Percentiles rank a stretch among this genome's conserved stretches.
Conservation (phyloP, 306 rosid species). For the Vicia sativa region DNA sequence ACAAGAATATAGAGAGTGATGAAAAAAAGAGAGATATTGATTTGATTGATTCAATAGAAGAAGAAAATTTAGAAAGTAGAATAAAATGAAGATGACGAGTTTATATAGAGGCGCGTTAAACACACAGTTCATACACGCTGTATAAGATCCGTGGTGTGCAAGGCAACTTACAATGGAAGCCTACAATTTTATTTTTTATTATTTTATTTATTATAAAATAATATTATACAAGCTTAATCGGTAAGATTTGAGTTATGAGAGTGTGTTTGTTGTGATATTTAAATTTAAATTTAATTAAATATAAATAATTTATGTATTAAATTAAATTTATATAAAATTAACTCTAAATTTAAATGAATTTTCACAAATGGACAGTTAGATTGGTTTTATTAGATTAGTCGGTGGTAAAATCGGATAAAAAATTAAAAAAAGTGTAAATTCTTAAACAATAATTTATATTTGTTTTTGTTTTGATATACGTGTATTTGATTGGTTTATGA, state of each 20-base stretch:
- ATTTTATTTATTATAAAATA: background rate
- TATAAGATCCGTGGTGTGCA: conserved; percentile 69
- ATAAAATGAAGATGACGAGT: conserved; percentile 34
- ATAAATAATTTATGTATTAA: too few species aligned
- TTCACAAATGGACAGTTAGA: too few species aligned
- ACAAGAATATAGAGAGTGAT: background rate
- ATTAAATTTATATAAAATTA: too few species aligned
- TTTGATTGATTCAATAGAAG: conserved; percentile 8
- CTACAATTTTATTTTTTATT: conserved; percentile 28
- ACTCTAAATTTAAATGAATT: too few species aligned
- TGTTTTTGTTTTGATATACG: conserved; percentile 20
- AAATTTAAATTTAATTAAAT: too few species aligned
- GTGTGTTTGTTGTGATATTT: too few species aligned
- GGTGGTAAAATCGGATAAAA: too few species aligned
- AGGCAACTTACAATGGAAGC: conserved; percentile 70
- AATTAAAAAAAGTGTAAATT: too few species aligned
- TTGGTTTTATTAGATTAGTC: too few species aligned
- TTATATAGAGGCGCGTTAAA: conserved; percentile 52
- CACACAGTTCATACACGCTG: conserved; percentile 37
- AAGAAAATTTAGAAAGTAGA: conserved; percentile 46
- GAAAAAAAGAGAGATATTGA: background rate
- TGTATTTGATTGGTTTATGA: conserved; percentile 38
- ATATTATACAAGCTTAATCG: too few species aligned
- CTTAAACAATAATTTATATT: background rate
- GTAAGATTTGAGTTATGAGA: too few species aligned